phyloP scores from a whole-genome alignment of 176 grass and related monocot genomes.

The Pontederia crassipes region DNA sequence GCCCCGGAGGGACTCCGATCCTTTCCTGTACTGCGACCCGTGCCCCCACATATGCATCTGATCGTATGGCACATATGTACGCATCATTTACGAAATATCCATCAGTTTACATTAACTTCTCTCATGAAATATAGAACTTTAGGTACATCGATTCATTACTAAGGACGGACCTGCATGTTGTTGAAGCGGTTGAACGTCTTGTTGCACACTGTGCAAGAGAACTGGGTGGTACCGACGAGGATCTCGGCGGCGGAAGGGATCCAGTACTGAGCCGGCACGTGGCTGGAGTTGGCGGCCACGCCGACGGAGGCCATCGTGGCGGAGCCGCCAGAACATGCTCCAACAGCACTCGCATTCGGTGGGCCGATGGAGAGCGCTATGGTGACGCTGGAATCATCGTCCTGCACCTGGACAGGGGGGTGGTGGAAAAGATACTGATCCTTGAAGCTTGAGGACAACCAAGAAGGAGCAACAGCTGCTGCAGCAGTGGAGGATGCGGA shows the following conservation, averaged over 20 bases:
- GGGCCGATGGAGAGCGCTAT: conserved; percentile 14
- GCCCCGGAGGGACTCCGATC: conserved; percentile 12
- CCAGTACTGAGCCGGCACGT: conserved; percentile 14
- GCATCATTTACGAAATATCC: background rate
- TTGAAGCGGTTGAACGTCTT: conserved; percentile 21
- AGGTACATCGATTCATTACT: background rate
- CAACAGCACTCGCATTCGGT: background rate
- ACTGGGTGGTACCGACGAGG: conserved; percentile 21
- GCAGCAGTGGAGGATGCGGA: background rate
- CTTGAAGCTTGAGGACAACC: background rate
- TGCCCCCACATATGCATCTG: conserved; percentile 24
- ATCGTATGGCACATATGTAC: background rate
- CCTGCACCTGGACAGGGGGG: background rate
- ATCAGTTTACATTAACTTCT: background rate
- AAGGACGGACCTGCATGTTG: conserved; percentile 9
- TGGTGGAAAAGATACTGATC: background rate
- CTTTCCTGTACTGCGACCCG: conserved; percentile 19
- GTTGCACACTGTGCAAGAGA: conserved; percentile 21
- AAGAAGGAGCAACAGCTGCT: background rate
- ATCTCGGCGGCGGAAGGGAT: conserved; percentile 19
- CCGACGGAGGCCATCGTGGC: background rate
- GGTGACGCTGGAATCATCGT: conserved; percentile 1
- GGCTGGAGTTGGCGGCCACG: background rate
- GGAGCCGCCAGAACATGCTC: background rate
- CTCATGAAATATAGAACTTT: background rate